A percentile compares a stretch with the other conserved stretches of the same genome.
phyloP scores from a whole-genome alignment of 352 stramenopile species.

The Bremia lactucae region DNA sequence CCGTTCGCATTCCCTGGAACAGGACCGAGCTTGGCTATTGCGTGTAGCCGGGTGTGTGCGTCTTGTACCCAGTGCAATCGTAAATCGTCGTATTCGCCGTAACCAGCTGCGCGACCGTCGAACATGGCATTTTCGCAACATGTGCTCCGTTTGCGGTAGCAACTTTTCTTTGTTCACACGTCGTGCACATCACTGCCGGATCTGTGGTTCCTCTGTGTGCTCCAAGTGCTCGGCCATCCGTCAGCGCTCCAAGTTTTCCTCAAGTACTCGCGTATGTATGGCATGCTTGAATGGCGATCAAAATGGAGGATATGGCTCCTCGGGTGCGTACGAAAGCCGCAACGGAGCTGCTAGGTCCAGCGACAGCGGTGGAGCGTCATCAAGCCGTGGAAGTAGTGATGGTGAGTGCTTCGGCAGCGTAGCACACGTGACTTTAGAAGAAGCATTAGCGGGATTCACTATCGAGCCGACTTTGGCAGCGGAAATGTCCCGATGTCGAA shows the following conservation, averaged over 20 bases:
- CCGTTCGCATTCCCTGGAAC: slow-evolving; percentile 24
- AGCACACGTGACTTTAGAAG: slow-evolving; percentile 28
- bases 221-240: slow-evolving; percentile 65
- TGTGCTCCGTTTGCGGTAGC: slow-evolving; percentile 51
- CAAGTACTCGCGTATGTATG: slow-evolving; percentile 48
- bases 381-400: slow-evolving; percentile 23
- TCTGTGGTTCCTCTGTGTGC: slow-evolving; percentile 62
- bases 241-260: slow-evolving; percentile 23
- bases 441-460: slow-evolving; percentile 26
- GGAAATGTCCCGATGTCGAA: slow-evolving; percentile 17
- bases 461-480: slow-evolving; percentile 27
- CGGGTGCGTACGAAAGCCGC: slow-evolving; percentile 20
- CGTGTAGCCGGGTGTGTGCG: slow-evolving; percentile 43
- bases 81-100: slow-evolving; percentile 58
- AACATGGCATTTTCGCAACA: slow-evolving; percentile 43
- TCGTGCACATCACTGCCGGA: slow-evolving; percentile 66
- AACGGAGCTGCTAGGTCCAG: slow-evolving; percentile 14
- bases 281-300: slow-evolving; percentile 64
- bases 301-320: slow-evolving; percentile 16
- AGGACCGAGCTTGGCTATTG: slow-evolving; percentile 45
- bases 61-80: slow-evolving; percentile 50
- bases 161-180: slow-evolving; percentile 60
- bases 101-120: slow-evolving; percentile 52
- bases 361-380: slow-evolving; percentile 14
- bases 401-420: slow-evolving; percentile 23